These are phyloP conservation scores for Cytauxzoon felis DNA, from an alignment of 169 alveolate species.

Conservation along the genomic window DNA sequence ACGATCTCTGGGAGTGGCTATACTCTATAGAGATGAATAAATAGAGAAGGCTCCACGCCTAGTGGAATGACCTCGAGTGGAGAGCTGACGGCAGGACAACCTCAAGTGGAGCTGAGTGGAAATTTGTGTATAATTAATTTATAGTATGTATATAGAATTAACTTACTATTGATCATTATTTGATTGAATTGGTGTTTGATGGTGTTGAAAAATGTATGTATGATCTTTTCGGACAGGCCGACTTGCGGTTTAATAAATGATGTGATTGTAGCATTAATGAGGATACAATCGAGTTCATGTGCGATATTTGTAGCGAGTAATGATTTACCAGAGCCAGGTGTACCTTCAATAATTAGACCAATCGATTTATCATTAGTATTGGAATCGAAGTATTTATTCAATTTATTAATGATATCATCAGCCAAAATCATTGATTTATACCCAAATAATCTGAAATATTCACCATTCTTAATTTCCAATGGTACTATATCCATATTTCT, in stretches of 20 bases:
- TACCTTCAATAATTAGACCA: constrained; percentile 29
- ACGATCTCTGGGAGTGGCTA: too few relatives aligned
- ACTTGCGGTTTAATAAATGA: constrained; percentile 45
- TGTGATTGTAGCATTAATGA: constrained; percentile 4
- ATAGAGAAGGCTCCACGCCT: too few relatives aligned
- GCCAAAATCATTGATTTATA: not conserved
- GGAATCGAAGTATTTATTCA: not conserved
- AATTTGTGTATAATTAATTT: not conserved
- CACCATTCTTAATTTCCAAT: not conserved
- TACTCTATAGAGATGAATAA: too few relatives aligned
- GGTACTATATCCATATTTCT: constrained; percentile 1
- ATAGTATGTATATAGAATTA: not conserved
- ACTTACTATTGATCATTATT: constrained; percentile 8
- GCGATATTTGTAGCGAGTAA: constrained; percentile 19
- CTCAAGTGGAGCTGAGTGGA: too few relatives aligned
- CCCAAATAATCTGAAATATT: not conserved
- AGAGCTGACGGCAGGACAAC: too few relatives aligned
- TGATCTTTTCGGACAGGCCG: constrained; percentile 33
- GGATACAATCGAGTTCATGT: constrained; percentile 24
- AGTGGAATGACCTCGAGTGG: too few relatives aligned
- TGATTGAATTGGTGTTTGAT: constrained; percentile 11
- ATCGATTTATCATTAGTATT: not conserved
- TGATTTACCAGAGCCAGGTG: constrained; percentile 53
- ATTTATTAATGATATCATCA: not conserved
- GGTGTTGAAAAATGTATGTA: constrained; percentile 28